Base-by-base conservation (phyloP, 78 protist species). In the Corallochytrium limacisporum region DNA sequence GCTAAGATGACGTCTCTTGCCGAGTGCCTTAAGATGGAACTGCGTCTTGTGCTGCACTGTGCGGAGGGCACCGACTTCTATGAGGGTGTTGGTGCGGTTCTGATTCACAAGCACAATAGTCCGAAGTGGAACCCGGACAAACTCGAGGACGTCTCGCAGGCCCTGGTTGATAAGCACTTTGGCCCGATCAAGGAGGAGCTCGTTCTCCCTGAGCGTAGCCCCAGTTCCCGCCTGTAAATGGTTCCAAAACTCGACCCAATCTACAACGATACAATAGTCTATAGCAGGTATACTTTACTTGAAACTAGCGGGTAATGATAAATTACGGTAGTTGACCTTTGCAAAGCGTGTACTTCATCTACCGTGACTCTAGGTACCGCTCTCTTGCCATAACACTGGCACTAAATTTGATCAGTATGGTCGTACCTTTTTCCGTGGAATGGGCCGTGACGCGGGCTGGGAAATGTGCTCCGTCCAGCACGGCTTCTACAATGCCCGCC, bases 401-500 rank as follows among this genome's bases (percentile, higher is more conserved):
- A n/a, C n/a, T n/a, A 22, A 84, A 84, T 48, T 84, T 79, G 65
- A 84, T 84, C 48, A 84, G 71, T 20, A 79, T 37, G 26, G 77
- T 78, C 33, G 83, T 84, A 2, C 87, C 82, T 7, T 69, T 76
- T 7, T 69, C 74, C 31, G 78, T 51, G 49, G 66, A 65, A 37
- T 81, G 87, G 15, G 87, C 87, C 65, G 87, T 63, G 1, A 81
- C 87, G 61, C 87, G 65, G 39, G 87, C 87, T 22, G 78, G 49
- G 57, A 86, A 86, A 36, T 67, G 77, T 1, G 86, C 68, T 6
- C 72, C 65, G 60, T 82, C 83, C 43, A 86, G 57, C 20, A 82
- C 62, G 35, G 88, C 91, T 20, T 79, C 78, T 3, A 82, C 49
- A 12, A 86, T 67, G 31, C 91, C 91, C 18, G 88, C 91, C 20